Base-by-base conservation (phyloP, 1,139 yeast species). In the Eremothecium coryli region DNA sequence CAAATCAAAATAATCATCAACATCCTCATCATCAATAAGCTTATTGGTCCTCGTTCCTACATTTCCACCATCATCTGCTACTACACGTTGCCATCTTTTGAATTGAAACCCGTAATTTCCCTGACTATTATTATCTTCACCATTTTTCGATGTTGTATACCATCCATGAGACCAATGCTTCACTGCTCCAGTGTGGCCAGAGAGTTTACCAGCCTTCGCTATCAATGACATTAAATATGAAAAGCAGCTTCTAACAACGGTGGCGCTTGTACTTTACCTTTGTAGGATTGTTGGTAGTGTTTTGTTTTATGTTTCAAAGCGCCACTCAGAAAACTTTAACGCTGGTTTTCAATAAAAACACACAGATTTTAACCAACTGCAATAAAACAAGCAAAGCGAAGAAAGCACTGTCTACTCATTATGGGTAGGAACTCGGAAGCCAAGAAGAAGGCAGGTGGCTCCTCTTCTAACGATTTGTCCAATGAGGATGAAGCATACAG, bases 401-500 rank as follows among this genome's bases (percentile, higher is more conserved):
- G n/a, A n/a, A n/a, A n/a, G n/a, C n/a, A n/a, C n/a, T n/a, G n/a
- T n/a, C n/a, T n/a, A n/a, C n/a, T n/a, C n/a, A n/a, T n/a, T n/a
- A n/a, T n/a, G n/a, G n/a, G n/a, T n/a, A n/a, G n/a, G n/a, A n/a
- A n/a, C n/a, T n/a, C n/a, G n/a, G 10, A 20, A 7, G 22, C 22
- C 9, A 29, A 29, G 5, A 29, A 4, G 14, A 20, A 18, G 32
- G 10, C 32, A 11, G 26, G 15, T 9, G 24, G 22, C 9, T 20
- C 26, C 29, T 14, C 21, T n/a, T 32, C 33, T 18, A 39, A 32
- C 22, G 60, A 54, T 27, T 37, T 56, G 17, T 45, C 60, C 2
- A 49, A 56, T 26, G 66, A 63, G 42, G 60, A 60, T 33, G 60
- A 50, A n/a, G 66, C 65, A 1, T 59, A 59, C 33, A 48, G 49